Base-by-base conservation (phyloP, 2,329 filamentous ascomycete species). In the Calycina herbarum region DNA sequence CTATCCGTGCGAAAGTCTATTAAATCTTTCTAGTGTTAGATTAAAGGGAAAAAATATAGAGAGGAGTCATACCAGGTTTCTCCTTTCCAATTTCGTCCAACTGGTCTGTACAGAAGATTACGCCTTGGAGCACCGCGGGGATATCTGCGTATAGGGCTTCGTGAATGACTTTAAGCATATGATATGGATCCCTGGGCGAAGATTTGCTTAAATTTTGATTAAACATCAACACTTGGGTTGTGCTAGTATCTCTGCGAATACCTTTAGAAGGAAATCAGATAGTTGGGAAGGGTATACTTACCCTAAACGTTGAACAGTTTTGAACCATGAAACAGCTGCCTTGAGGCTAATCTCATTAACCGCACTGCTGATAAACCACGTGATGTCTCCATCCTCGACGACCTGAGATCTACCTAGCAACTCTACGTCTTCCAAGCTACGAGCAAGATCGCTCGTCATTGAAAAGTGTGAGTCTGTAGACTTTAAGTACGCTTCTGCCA, bases 301-400 rank as follows among this genome's bases (percentile, higher is more conserved):
- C 51, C 24, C 24, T n/a, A 27, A 27, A 13, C 24, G 15, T 57
- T 57, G 24, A 57, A 57, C 11, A 57, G 17, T 20, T 57, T 57
- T 57, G 51, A 97, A 97, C 93, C 93, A 97, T 68, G 85, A 84
- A 0, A 89, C 89, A 5, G 92, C 91, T 71, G 91, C 85, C 70
- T 89, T 86, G 64, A 98, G 88, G 75, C 93, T 96, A 74, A 97
- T 93, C 2, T 91, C 82, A 0, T 69, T 73, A 64, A 73, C 70
- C 13, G 69, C 72, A 11, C 64, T 63, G 64, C 72, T 69, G 45
- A 73, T 48, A 63, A 63, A 70, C 71, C 71, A 73, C 11, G 63
- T 31, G 31, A 65, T 62, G 20, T 66, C 63, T 2, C 80, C 81
- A 65, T 86, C 83, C 2, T 76, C 69, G 70, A 83, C 84, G 62